Evolutionary conservation across 2,329 filamentous ascomycete genomes (phyloP).

Genomic region (Apiospora sp.): DNA sequence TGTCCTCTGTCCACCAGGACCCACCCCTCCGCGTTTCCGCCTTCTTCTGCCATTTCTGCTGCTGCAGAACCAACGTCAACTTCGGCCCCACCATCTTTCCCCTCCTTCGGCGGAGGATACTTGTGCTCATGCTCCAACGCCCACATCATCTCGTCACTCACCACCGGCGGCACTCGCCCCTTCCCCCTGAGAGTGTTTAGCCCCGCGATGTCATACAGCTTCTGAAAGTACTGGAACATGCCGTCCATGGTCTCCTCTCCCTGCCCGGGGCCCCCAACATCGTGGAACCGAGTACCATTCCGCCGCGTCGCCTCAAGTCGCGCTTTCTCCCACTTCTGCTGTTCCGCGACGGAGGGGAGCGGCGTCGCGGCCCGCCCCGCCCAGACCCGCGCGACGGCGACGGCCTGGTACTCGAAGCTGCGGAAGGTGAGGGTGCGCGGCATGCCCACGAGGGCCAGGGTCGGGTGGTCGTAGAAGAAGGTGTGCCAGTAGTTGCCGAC

Average conservation of each 20-base stretch:
- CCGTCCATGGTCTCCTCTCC: constrained; percentile 46
- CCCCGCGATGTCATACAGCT: constrained; percentile 57
- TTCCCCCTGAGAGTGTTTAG: constrained; percentile 55
- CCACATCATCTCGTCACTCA: constrained; percentile 54
- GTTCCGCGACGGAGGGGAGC: constrained; percentile 50
- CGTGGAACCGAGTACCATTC: constrained; percentile 57
- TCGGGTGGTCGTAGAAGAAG: constrained; percentile 56
- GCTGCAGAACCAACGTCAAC: neutral
- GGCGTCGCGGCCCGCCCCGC: constrained; percentile 47
- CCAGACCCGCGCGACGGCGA: constrained; percentile 59
- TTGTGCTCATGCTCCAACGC: constrained; percentile 57
- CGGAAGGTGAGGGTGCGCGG: constrained; percentile 60
- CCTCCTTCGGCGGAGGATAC: constrained; percentile 45
- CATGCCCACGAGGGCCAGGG: constrained; percentile 59
- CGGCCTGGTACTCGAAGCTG: constrained; percentile 64
- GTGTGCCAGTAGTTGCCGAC: constrained; percentile 59
- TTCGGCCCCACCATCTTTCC: neutral
- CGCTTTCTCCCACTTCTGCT: constrained; percentile 55
- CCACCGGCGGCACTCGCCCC: constrained; percentile 54
- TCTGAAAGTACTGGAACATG: constrained; percentile 55
- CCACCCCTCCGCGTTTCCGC: neutral
- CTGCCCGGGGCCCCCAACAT: constrained; percentile 55
- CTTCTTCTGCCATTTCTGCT: neutral
- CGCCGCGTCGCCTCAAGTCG: constrained; percentile 42
- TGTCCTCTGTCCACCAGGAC: neutral